These are phyloP conservation scores for Beta macrorhiza DNA, from an alignment of 179 eudicot species.

Conservation along the genomic window DNA sequence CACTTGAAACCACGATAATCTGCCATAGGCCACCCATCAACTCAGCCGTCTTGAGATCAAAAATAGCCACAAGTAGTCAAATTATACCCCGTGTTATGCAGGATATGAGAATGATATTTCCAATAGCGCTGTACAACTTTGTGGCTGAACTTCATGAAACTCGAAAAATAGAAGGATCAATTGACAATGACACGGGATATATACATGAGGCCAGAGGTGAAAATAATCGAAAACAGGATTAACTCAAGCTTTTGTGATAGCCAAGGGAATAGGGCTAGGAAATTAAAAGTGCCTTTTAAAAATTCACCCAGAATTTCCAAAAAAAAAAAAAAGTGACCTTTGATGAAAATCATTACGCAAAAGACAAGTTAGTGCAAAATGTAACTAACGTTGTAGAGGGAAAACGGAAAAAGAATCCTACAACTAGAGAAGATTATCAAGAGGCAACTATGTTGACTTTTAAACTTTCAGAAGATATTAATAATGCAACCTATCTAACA, in stretches of 20 bases:
- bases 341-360: not conserved
- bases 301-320: not conserved
- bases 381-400: not conserved
- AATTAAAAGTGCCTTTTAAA: not conserved
- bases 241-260: not conserved
- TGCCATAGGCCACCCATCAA: slow-evolving; percentile 14
- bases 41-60: slow-evolving; percentile 1
- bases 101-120: not conserved
- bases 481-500: not conserved
- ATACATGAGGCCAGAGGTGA: not conserved
- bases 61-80: not conserved
- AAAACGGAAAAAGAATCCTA: not conserved
- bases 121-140: not conserved
- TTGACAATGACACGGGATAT: not conserved
- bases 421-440: not conserved
- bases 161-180: not conserved
- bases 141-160: not conserved
- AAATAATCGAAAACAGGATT: not conserved
- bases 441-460: not conserved
- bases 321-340: too few species aligned
- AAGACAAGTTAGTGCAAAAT: not conserved
- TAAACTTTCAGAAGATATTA: not conserved
- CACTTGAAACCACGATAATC: slow-evolving; percentile 13
- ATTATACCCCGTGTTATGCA: not conserved
- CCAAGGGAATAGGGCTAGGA: not conserved